Evolutionary conservation across 2,329 filamentous ascomycete species (phyloP).

Genomic region (Trichoderma lentiforme): DNA sequence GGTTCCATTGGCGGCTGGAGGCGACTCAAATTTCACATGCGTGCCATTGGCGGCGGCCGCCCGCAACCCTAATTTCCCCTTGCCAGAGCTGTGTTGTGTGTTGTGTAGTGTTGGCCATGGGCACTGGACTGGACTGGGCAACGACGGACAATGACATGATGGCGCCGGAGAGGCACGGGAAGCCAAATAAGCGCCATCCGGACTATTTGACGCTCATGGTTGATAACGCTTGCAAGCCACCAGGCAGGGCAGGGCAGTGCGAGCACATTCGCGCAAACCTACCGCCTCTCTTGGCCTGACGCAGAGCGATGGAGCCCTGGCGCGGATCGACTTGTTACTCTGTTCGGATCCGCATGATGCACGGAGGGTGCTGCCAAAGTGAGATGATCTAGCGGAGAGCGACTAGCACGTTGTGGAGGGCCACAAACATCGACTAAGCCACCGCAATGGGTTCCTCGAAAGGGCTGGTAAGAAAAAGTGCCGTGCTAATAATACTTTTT

Average conservation of each 20-base stretch:
- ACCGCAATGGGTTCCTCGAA: constrained; percentile 6
- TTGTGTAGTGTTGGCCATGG: not conserved
- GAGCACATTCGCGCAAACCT: not conserved
- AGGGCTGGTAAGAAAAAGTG: not conserved
- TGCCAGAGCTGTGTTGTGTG: not conserved
- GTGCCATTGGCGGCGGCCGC: constrained; percentile 5
- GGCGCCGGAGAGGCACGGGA: not conserved
- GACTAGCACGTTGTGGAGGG: constrained; percentile 9
- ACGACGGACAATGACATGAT: not conserved
- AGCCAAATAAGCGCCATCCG: not conserved
- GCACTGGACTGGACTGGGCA: not conserved
- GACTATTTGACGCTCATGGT: not conserved
- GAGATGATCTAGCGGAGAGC: constrained; percentile 15
- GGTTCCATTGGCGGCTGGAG: constrained; percentile 11
- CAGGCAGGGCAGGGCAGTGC: not conserved
- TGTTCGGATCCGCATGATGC: constrained; percentile 2
- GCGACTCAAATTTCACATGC: constrained; percentile 9
- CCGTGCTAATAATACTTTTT: not conserved
- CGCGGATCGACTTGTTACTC: not conserved
- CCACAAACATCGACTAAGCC: constrained; percentile 17
- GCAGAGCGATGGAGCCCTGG: not conserved
- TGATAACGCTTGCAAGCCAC: not conserved
- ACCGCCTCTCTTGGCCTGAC: not conserved
- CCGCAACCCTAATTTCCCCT: not conserved
- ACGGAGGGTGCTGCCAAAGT: constrained; percentile 1